Conservation (phyloP, 805 yeast genomes). For the Scheffersomyces amazonensis region DNA sequence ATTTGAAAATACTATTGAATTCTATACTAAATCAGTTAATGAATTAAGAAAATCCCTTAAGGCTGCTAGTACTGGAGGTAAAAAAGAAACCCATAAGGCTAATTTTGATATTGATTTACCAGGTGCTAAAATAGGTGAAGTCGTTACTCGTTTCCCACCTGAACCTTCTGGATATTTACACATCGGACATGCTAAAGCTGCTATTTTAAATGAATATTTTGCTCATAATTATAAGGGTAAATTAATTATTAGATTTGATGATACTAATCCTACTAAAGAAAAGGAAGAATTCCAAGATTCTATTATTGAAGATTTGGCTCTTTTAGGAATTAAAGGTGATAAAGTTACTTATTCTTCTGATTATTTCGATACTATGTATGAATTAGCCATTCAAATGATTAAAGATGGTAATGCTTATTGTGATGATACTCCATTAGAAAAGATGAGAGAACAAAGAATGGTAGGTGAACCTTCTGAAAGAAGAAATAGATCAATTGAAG, state of each 20-base stretch:
- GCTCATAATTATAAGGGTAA: constrained; percentile 96
- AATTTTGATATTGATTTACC: constrained; percentile 90
- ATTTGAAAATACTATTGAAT: constrained; percentile 69
- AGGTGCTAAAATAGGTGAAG: constrained; percentile 90
- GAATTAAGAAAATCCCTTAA: constrained; percentile 71
- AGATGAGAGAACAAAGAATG: constrained; percentile 98
- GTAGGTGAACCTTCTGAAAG: constrained; percentile 91
- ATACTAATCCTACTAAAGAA: constrained; percentile 97
- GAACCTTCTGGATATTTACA: constrained; percentile 99
- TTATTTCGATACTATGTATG: constrained; percentile 90
- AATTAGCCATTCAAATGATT: constrained; percentile 79
- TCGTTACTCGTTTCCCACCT: constrained; percentile 98
- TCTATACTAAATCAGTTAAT: constrained; percentile 62
- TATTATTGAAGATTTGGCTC: constrained; percentile 84
- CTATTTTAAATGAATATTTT: constrained; percentile 92
- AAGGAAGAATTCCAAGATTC: constrained; percentile 92
- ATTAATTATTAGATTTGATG: constrained; percentile 94
- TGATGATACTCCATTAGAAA: constrained; percentile 92
- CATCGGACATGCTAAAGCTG: constrained; percentile 99
- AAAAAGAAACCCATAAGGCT: constrained; percentile 89
- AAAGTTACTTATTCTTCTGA: constrained; percentile 85
- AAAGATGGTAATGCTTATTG: constrained; percentile 96
- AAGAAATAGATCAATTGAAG: constrained; percentile 92
- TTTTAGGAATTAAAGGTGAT: constrained; percentile 94
- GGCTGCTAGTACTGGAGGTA: constrained; percentile 45